These are phyloP conservation scores for Trichoderma simmonsii DNA, from an alignment of 2,329 filamentous ascomycete genomes.

Conservation along the genomic window DNA sequence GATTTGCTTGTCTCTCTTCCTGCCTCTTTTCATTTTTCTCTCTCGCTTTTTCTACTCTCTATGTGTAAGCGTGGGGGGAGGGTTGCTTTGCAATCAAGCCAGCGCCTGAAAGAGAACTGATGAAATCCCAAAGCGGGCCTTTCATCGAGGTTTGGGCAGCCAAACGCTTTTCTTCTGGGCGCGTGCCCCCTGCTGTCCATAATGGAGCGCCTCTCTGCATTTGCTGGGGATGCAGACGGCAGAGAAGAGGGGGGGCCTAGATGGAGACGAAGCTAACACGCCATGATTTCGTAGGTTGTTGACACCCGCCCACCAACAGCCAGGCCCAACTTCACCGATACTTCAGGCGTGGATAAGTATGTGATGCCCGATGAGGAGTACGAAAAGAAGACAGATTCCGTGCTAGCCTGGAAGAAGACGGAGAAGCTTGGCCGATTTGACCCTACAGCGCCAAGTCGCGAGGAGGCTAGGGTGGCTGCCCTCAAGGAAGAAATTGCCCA, in stretches of 20 bases:
- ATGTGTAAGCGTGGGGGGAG: not conserved
- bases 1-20: not conserved
- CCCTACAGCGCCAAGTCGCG: constrained; percentile 71
- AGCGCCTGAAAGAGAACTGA: not conserved
- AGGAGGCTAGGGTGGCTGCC: constrained; percentile 68
- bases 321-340: constrained; percentile 77
- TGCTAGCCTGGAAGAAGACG: constrained; percentile 92
- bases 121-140: constrained; percentile 14
- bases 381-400: constrained; percentile 79
- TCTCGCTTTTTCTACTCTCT: not conserved
- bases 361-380: constrained; percentile 84
- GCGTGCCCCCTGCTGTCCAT: not conserved
- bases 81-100: constrained; percentile 2
- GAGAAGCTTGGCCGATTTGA: constrained; percentile 96
- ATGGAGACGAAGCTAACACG: constrained; percentile 30
- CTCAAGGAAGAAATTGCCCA: constrained; percentile 66
- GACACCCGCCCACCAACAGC: constrained; percentile 75
- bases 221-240: constrained; percentile 7
- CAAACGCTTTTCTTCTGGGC: constrained; percentile 10
- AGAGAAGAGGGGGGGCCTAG: constrained; percentile 3
- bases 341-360: constrained; percentile 82
- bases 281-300: constrained; percentile 55
- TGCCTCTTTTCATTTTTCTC: not conserved
- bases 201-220: constrained; percentile 11
- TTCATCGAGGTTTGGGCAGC: constrained; percentile 7